phyloP scores from a whole-genome alignment of 208 protist genomes.

The Trypanosoma rangeli region DNA sequence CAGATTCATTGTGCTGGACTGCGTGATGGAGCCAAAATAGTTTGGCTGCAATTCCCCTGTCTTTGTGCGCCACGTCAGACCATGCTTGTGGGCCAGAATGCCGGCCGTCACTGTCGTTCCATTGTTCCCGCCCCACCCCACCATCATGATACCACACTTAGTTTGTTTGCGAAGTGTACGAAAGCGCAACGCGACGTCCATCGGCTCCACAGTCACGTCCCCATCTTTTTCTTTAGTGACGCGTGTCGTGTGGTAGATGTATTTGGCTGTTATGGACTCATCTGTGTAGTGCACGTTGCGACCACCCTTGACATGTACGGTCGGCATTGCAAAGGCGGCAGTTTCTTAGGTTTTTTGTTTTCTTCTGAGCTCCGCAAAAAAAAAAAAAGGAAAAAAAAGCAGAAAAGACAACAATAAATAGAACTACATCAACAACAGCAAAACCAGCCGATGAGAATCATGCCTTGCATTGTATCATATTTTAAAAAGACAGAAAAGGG shows the following conservation, averaged over 20 bases:
- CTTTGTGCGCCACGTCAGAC: slow-evolving; percentile 94
- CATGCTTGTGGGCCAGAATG: slow-evolving; percentile 95
- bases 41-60: slow-evolving; percentile 92
- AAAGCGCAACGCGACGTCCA: slow-evolving; percentile 72
- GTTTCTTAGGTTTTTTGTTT: not conserved
- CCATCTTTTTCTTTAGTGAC: slow-evolving; percentile 44
- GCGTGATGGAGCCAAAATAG: slow-evolving; percentile 98
- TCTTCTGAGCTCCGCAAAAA: not conserved
- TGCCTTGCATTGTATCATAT: not conserved
- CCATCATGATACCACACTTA: slow-evolving; percentile 93
- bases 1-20: slow-evolving; percentile 95
- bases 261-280: slow-evolving; percentile 76
- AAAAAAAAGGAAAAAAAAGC: not conserved
- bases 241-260: slow-evolving; percentile 83
- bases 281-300: slow-evolving; percentile 72
- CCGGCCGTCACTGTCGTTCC: slow-evolving; percentile 97
- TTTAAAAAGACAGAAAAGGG: not conserved
- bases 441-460: no score
- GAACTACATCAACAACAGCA: no score
- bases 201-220: slow-evolving; percentile 70
- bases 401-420: not conserved
- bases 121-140: slow-evolving; percentile 99
- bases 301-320: slow-evolving; percentile 46
- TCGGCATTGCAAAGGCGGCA: slow-evolving; percentile 30
- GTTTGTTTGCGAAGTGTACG: slow-evolving; percentile 89